phyloP scores from a whole-genome alignment of 768 basidiomycete genomes.

The Russula brevipes region DNA sequence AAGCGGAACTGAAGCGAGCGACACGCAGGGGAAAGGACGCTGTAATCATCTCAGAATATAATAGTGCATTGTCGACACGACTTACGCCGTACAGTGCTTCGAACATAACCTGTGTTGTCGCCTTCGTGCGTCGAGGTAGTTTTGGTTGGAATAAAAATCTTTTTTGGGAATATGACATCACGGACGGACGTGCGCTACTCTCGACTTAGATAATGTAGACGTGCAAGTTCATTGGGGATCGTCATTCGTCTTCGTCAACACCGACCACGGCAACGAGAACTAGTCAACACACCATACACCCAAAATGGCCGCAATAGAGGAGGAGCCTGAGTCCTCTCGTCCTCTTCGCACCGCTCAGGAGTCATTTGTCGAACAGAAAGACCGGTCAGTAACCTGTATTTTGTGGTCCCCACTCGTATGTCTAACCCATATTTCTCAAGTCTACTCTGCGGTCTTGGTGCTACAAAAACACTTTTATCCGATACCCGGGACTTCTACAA shows the following conservation, averaged over 20 bases:
- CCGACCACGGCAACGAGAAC: background rate
- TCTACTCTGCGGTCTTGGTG: constrained; percentile 70
- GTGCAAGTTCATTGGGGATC: background rate
- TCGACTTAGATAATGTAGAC: no score
- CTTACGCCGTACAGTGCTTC: no score
- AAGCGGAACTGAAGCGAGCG: no score
- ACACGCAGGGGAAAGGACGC: no score
- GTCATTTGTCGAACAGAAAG: constrained; percentile 20
- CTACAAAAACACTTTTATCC: constrained; percentile 59
- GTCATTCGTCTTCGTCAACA: background rate
- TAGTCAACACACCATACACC: background rate
- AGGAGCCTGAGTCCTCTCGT: background rate
- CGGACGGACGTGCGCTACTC: no score
- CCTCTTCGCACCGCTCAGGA: constrained; percentile 13
- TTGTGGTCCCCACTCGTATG: background rate
- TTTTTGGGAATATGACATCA: no score
- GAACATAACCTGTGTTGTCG: no score
- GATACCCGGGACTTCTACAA: constrained; percentile 79
- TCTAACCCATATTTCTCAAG: constrained; percentile 35
- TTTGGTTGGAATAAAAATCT: no score
- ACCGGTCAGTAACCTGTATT: constrained; percentile 13
- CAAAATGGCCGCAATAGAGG: constrained; percentile 12
- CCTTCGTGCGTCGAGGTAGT: no score
- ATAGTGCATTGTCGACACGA: no score
- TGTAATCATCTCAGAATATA: no score